phyloP scores from a whole-genome alignment of 768 basidiomycete genomes.

The Amanita rubescens region DNA sequence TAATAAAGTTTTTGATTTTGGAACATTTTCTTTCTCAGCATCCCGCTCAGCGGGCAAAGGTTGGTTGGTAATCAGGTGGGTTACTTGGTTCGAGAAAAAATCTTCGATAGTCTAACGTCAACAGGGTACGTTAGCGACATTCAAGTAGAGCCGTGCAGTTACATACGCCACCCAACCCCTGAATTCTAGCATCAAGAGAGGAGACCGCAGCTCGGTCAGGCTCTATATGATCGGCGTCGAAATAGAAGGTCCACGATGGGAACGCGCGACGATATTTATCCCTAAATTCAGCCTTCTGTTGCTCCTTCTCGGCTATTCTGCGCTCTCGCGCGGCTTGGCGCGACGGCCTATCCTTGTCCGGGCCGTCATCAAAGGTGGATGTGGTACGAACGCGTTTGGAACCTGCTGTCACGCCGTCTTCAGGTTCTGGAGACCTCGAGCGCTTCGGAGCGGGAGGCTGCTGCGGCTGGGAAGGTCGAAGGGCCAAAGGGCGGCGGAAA shows the following conservation, averaged over 20 bases:
- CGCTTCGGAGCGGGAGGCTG: constrained; percentile 32
- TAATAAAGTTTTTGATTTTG: constrained; percentile 21
- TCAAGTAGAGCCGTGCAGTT: neutral
- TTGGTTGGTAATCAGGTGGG: constrained; percentile 78
- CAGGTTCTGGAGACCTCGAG: constrained; percentile 43
- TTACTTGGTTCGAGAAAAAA: constrained; percentile 83
- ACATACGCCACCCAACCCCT: constrained; percentile 74
- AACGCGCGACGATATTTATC: constrained; percentile 83
- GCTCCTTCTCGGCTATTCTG: constrained; percentile 43
- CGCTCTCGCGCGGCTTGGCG: constrained; percentile 31
- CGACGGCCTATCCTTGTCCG: constrained; percentile 24
- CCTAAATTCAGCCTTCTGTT: constrained; percentile 64
- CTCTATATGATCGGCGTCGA: constrained; percentile 57
- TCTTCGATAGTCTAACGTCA: constrained; percentile 66
- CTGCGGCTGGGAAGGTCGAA: constrained; percentile 27
- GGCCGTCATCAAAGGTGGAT: constrained; percentile 11
- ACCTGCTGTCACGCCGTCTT: constrained; percentile 19
- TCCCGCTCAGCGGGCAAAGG: constrained; percentile 25
- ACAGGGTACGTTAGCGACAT: constrained; percentile 1
- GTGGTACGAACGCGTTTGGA: constrained; percentile 40
- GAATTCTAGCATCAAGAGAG: constrained; percentile 47
- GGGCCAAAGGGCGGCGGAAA: constrained; percentile 41
- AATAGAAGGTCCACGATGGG: constrained; percentile 78
- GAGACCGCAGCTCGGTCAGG: constrained; percentile 27
- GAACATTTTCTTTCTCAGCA: constrained; percentile 64